Conservation (phyloP, 306 rosid species). For the Sphenostylis stenocarpa region DNA sequence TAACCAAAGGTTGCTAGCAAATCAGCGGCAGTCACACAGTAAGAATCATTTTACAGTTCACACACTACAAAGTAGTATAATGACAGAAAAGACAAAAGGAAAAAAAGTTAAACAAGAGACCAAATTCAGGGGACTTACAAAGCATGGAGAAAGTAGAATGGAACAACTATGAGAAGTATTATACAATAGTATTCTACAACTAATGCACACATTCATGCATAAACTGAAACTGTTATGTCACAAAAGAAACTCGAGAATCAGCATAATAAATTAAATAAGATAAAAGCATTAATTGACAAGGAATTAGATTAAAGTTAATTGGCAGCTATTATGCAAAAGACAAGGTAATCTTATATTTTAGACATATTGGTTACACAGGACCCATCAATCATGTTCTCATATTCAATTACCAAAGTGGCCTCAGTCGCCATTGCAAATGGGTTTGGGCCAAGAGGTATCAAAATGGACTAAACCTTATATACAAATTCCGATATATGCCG, state of each 20-base stretch:
- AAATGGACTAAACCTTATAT: neutral
- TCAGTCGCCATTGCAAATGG: neutral
- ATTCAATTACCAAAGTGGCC: neutral
- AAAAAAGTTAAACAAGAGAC: neutral
- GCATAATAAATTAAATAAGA: neutral
- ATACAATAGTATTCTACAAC: neutral
- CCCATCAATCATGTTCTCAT: neutral
- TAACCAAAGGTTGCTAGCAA: constrained; percentile 11
- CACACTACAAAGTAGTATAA: neutral
- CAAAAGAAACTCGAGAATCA: neutral
- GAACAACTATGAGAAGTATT: neutral
- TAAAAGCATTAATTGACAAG: neutral
- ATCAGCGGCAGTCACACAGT: neutral
- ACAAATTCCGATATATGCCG: neutral
- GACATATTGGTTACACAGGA: neutral
- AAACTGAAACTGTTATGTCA: neutral
- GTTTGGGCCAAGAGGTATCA: neutral
- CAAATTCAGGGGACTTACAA: neutral
- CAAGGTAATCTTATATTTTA: neutral
- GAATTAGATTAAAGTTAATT: neutral
- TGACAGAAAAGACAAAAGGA: neutral
- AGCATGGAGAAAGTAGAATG: neutral
- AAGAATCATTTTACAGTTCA: too few species aligned
- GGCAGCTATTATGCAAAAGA: neutral
- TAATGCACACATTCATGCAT: neutral